Conservation (phyloP, 148 eudicot species). For the Rhododendron mucronatum region DNA sequence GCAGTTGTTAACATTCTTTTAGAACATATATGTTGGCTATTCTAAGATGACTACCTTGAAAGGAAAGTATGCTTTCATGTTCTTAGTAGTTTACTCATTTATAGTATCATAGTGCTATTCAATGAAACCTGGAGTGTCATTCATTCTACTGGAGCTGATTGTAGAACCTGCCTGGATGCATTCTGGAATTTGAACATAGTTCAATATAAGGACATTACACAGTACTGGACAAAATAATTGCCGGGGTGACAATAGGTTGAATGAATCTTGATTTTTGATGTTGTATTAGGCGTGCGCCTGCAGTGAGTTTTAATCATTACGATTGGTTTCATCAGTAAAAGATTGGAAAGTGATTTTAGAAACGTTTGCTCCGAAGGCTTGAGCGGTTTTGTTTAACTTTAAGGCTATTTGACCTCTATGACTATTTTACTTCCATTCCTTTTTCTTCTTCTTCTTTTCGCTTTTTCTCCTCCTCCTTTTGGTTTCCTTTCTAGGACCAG, state of each 20-base stretch:
- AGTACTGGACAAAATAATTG: neutral
- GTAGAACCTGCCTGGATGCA: neutral
- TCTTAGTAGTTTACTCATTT: neutral
- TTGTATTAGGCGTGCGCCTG: neutral
- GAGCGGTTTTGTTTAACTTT: neutral
- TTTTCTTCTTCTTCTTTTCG: neutral
- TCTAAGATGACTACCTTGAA: neutral
- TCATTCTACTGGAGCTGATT: neutral
- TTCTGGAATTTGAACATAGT: neutral
- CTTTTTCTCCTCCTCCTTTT: neutral
- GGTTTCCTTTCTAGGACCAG: neutral
- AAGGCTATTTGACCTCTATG: neutral
- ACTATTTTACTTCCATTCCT: neutral
- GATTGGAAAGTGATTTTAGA: neutral
- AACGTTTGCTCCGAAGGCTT: neutral
- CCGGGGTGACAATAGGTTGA: neutral
- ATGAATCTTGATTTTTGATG: neutral
- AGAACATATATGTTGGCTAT: neutral
- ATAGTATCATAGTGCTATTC: neutral
- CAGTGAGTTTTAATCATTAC: neutral
- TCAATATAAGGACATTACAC: neutral
- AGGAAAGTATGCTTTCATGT: neutral
- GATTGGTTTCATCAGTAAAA: neutral
- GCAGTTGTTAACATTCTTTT: neutral
- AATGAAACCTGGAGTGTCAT: neutral